Percentiles rank a stretch among this genome's conserved stretches.
Conservation (phyloP, 345 rosid genomes). For the Corchorus capsularis region DNA sequence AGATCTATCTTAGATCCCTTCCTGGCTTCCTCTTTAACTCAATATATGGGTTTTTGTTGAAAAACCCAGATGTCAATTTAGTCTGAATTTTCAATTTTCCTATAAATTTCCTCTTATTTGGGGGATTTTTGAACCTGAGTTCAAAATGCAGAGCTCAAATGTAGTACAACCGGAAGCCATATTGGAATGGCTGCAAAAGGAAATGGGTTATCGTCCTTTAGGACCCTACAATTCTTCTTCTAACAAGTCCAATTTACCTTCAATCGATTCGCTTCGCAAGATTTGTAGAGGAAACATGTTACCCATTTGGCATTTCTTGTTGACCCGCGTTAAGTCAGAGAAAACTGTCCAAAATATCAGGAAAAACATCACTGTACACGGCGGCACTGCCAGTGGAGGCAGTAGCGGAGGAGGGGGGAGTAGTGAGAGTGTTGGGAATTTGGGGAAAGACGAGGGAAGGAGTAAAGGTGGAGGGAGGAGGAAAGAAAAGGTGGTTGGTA, state of each 20-base stretch:
- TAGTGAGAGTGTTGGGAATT: constrained; percentile 30
- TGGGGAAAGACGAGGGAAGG: constrained; percentile 55
- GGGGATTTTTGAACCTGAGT: neutral
- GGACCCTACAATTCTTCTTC: constrained; percentile 63
- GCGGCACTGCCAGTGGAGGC: constrained; percentile 25
- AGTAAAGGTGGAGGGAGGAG: constrained; percentile 53
- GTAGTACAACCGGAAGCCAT: constrained; percentile 73
- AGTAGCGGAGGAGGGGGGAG: constrained; percentile 10
- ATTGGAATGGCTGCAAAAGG: constrained; percentile 82
- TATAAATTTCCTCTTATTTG: neutral
- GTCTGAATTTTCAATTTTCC: neutral
- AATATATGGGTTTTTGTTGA: neutral
- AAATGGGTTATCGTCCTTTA: constrained; percentile 81
- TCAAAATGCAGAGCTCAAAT: constrained; percentile 42
- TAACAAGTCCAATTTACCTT: constrained; percentile 61
- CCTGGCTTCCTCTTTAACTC: too few relatives aligned
- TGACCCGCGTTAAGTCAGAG: constrained; percentile 81
- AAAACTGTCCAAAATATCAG: constrained; percentile 74
- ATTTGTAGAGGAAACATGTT: constrained; percentile 89
- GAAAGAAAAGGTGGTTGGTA: constrained; percentile 52
- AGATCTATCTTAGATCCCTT: constrained; percentile 21
- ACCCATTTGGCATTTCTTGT: constrained; percentile 67
- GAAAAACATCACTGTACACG: constrained; percentile 79
- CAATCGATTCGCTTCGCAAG: constrained; percentile 65
- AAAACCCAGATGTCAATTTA: constrained; percentile 11